phyloP scores from a whole-genome alignment of 371 early-diverging fungal species.

The Mortierella sp. region DNA sequence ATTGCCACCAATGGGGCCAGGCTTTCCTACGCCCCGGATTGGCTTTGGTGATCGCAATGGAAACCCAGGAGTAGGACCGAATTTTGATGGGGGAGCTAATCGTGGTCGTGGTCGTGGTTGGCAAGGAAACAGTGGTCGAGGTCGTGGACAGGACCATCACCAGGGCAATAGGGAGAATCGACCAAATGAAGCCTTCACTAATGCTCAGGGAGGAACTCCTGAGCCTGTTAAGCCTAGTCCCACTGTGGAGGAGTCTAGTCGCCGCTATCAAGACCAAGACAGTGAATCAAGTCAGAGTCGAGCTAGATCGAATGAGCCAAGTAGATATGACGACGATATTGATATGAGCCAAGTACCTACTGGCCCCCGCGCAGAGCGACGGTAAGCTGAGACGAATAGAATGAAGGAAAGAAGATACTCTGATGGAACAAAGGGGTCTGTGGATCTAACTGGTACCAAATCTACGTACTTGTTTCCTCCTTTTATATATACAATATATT shows the following conservation, averaged over 20 bases:
- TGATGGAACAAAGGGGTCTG: too few species aligned
- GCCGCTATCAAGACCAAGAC: too few species aligned
- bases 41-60: constrained; percentile 29
- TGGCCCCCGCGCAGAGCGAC: constrained; percentile 40
- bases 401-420: too few species aligned
- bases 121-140: constrained; percentile 21
- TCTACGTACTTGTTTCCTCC: too few species aligned
- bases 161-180: not conserved
- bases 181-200: not conserved
- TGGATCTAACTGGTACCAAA: too few species aligned
- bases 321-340: constrained; percentile 25
- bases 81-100: constrained; percentile 7
- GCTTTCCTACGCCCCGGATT: constrained; percentile 42
- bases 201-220: too few species aligned
- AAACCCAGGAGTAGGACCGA: constrained; percentile 8
- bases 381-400: constrained; percentile 8
- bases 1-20: constrained; percentile 49
- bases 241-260: too few species aligned
- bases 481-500: too few species aligned
- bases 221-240: too few species aligned
- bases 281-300: too few species aligned
- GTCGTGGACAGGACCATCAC: constrained; percentile 2
- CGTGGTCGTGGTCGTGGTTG: constrained; percentile 45
- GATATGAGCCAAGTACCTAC: constrained; percentile 50
- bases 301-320: too few species aligned